A percentile compares a stretch with the other conserved stretches of the same genome.
These are phyloP conservation scores for Phialocephala subalpina DNA, from an alignment of 2,329 filamentous ascomycete species.

Conservation along the genomic window DNA sequence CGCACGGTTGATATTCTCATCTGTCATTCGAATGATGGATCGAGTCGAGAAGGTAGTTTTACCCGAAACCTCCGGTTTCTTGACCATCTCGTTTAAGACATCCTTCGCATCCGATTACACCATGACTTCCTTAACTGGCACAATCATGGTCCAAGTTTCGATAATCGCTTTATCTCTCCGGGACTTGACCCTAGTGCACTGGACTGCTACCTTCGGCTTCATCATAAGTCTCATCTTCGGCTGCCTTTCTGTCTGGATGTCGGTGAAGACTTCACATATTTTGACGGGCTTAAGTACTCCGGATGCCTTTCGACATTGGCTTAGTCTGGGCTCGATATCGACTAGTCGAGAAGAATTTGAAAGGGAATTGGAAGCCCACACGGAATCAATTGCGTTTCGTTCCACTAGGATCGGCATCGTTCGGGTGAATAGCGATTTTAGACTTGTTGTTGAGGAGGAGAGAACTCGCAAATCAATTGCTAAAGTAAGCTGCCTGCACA, in stretches of 20 bases:
- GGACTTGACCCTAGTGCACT: constrained; percentile 4
- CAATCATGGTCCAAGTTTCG: constrained; percentile 11
- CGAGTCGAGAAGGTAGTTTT: constrained; percentile 2
- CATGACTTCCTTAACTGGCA: constrained; percentile 2
- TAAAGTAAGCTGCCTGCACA: too few species aligned
- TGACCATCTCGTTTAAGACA: background rate
- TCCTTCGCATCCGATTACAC: constrained; percentile 3
- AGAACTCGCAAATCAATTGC: too few species aligned
- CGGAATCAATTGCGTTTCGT: background rate
- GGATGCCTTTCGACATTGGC: background rate
- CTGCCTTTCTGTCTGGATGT: constrained; percentile 7
- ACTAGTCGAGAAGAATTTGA: background rate
- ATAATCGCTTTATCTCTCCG: constrained; percentile 7
- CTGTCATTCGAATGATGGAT: constrained; percentile 1
- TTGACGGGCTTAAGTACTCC: background rate
- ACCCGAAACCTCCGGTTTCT: background rate
- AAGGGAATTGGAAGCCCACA: background rate
- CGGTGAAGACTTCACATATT: background rate
- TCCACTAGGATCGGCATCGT: background rate
- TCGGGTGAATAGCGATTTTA: too few species aligned
- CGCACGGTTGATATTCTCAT: background rate
- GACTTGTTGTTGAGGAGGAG: too few species aligned
- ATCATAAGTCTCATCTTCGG: constrained; percentile 7
- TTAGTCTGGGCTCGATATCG: background rate
- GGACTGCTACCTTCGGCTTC: constrained; percentile 4